Conservation (phyloP, 148 eudicot species). For the Dianthus caryophyllus region DNA sequence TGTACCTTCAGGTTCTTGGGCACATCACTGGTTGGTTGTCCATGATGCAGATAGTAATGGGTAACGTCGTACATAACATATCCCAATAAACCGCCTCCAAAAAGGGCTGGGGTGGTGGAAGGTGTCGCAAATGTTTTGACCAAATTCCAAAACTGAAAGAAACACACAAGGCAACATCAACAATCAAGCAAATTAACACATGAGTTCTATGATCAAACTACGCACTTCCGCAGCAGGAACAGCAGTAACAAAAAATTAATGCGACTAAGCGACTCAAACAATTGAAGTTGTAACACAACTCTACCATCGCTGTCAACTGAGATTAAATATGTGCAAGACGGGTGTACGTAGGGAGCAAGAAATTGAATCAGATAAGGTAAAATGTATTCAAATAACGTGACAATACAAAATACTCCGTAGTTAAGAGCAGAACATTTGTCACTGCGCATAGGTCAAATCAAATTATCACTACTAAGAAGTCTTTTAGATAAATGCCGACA, state of each 20-base stretch:
- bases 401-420: too few relatives aligned
- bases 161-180: neutral
- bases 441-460: neutral
- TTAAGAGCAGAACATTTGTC: neutral
- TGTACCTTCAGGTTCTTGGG: conserved; percentile 62
- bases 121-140: conserved; percentile 47
- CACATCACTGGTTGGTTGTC: conserved; percentile 44
- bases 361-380: neutral
- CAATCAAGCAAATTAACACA: neutral
- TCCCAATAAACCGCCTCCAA: conserved; percentile 66
- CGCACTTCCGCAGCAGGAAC: neutral
- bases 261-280: neutral
- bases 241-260: neutral
- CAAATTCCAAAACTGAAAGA: conserved; percentile 58
- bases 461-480: neutral
- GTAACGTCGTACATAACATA: conserved; percentile 74
- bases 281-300: neutral
- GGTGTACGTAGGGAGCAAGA: neutral
- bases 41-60: conserved; percentile 84
- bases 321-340: neutral
- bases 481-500: neutral
- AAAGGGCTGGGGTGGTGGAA: conserved; percentile 52
- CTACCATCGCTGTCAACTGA: neutral
- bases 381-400: neutral
- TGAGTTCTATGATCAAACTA: neutral